Evolutionary conservation across 495 filamentous ascomycete genomes (phyloP), one percentile per base, ranked within the genome.

Genomic region (Tuber magnatum): DNA sequence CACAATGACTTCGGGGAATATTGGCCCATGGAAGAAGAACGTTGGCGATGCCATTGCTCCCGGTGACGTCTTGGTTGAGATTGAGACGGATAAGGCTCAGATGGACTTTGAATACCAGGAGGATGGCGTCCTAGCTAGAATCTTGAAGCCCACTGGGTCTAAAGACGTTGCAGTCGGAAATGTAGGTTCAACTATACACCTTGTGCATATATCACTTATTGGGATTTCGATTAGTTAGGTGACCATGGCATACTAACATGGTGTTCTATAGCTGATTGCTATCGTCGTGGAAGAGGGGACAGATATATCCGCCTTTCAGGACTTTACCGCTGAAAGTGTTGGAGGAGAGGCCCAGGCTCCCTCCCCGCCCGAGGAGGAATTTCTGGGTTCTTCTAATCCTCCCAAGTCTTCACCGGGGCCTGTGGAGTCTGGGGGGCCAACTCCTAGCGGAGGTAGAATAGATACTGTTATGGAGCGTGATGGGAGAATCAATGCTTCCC

Each of bases 41-140:
- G 87, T 90, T 81, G 96, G 96, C 83, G 96, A 99, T 84, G 81
- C 85, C 72, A 90, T 99, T 82, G 84, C 89, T 74, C 94, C 96
- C 69, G 96, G 96, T 82, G 96, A 99, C 85, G 94, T 98, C n/a
- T 85, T 99, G 75, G 96, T 98, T 42, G 96, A 99, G 87, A 98
- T 99, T 83, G 96, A 99, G 87, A 99, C 96, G 82, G 96, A 99
- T 85, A 99, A 99, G 88, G 96, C 96, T 65, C 96, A 99, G 85
- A 99, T 99, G 96, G 96, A 99, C 87, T 99, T 99, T 82, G 96
- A 99, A 85, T 99, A 96, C 85, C 96, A 99, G 85, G 95, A 99
- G 78, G 95, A 99, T 83, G 95, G 96, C 86, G 87, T 97, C 46
- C 86, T 99, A 74, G 96, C 96, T 75, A 98, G 97, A 89, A 89